Conservation (phyloP, 1,284 basidiomycete genomes). For the Moesziomyces aphidis region DNA sequence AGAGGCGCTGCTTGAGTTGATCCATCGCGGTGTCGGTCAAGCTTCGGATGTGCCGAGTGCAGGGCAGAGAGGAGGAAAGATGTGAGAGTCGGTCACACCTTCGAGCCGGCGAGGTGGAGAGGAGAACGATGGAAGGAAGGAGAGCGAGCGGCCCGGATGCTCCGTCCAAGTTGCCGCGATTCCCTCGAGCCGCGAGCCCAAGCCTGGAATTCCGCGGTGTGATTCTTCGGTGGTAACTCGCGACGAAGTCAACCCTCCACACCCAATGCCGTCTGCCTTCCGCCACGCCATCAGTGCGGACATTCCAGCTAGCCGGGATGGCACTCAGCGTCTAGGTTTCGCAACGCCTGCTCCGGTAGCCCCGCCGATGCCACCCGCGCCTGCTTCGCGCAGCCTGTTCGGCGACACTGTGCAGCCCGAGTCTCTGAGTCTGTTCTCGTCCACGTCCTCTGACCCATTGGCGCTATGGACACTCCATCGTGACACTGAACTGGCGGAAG, state of each 20-base stretch:
- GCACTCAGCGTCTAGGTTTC: no score
- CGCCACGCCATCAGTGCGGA: background rate
- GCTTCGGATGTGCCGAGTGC: background rate
- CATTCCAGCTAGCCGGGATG: background rate
- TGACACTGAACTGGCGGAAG: constrained; percentile 74
- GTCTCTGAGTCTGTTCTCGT: constrained; percentile 81
- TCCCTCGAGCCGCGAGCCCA: background rate
- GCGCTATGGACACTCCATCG: constrained; percentile 73
- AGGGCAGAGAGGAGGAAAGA: background rate
- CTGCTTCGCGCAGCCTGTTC: constrained; percentile 66
- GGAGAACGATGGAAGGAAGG: background rate
- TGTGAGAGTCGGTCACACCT: no score
- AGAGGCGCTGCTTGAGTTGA: constrained; percentile 14
- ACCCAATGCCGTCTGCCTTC: background rate
- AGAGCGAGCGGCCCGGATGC: background rate
- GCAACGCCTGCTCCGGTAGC: background rate
- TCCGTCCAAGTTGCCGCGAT: background rate
- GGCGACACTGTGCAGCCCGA: constrained; percentile 74
- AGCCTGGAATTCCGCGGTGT: background rate
- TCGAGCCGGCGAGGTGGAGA: background rate
- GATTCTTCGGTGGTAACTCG: background rate
- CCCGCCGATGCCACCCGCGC: constrained; percentile 1
- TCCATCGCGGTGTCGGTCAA: constrained; percentile 9
- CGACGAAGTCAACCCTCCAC: background rate
- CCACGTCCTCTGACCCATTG: constrained; percentile 76